Conservation (phyloP, 1,284 basidiomycete species). For the Schizopora paradoxa region DNA sequence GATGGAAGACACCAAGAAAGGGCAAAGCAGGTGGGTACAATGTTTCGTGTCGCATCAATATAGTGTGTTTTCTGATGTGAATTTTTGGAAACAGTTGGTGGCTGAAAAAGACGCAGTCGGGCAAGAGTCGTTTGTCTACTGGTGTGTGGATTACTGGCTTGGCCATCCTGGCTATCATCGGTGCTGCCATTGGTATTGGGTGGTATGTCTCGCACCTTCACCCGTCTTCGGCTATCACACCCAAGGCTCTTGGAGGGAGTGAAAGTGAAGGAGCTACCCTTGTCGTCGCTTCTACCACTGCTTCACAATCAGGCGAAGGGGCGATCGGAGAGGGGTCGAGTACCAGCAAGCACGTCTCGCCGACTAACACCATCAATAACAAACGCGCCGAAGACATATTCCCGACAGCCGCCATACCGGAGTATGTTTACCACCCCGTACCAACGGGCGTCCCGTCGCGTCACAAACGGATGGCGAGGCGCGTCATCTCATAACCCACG, state of each 20-base stretch:
- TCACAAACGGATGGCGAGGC: too few relatives aligned
- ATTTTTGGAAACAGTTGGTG: constrained; percentile 42
- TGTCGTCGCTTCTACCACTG: constrained; percentile 21
- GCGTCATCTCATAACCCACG: too few relatives aligned
- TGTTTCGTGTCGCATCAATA: constrained; percentile 1
- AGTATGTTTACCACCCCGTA: too few relatives aligned
- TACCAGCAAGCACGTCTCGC: constrained; percentile 32
- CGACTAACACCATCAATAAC: constrained; percentile 49
- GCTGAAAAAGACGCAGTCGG: constrained; percentile 57
- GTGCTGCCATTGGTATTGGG: constrained; percentile 51
- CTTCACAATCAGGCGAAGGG: constrained; percentile 15
- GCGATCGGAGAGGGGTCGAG: constrained; percentile 2
- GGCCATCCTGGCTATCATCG: constrained; percentile 50
- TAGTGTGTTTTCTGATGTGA: constrained; percentile 16
- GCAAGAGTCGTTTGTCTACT: constrained; percentile 46
- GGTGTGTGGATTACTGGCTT: constrained; percentile 68
- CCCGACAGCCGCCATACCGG: too few relatives aligned
- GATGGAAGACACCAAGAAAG: constrained; percentile 48
- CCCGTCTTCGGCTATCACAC: constrained; percentile 39
- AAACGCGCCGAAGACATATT: too few relatives aligned
- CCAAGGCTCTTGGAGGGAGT: constrained; percentile 61
- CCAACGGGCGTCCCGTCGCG: too few relatives aligned
- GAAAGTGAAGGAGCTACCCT: constrained; percentile 38
- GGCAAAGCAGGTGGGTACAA: constrained; percentile 44
- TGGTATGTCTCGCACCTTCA: constrained; percentile 52